Evolutionary conservation across 768 basidiomycete genomes (phyloP).

Genomic region (Suillus lakei): DNA sequence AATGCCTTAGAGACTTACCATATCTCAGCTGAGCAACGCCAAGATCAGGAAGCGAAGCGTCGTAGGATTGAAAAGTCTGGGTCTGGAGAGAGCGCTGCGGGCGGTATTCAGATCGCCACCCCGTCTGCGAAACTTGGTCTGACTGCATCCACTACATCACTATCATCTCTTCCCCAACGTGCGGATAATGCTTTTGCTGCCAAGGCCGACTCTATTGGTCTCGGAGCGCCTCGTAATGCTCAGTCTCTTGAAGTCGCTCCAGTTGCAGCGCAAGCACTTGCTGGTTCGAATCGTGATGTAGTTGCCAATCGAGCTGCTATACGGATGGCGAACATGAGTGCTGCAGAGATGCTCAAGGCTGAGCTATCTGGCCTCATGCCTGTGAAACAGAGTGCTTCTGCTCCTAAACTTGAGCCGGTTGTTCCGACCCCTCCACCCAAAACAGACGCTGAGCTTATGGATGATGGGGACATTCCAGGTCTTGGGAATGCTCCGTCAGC

Average conservation of each 20-base stretch:
- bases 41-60: conserved; percentile 89
- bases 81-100: conserved; percentile 39
- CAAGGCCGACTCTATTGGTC: conserved; percentile 77
- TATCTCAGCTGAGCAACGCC: conserved; percentile 84
- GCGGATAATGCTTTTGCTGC: conserved; percentile 73
- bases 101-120: conserved; percentile 32
- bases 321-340: conserved; percentile 95
- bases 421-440: conserved; percentile 22
- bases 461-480: conserved; percentile 39
- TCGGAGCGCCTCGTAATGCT: conserved; percentile 64
- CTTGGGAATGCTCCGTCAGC: conserved; percentile 33
- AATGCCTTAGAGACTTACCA: conserved; percentile 13
- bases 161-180: conserved; percentile 65
- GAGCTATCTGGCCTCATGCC: conserved; percentile 69
- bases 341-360: conserved; percentile 91
- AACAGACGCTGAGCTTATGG: conserved; percentile 31
- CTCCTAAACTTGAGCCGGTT: conserved; percentile 44
- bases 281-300: conserved; percentile 87
- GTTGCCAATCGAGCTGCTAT: conserved; percentile 90
- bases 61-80: conserved; percentile 69
- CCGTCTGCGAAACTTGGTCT: conserved; percentile 37
- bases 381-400: conserved; percentile 40
- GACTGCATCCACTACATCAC: conserved; percentile 23
- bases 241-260: conserved; percentile 63
- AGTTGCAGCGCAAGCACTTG: conserved; percentile 72